Base-by-base conservation (phyloP, 2,329 filamentous ascomycete species). In the Fusarium cyanostomum region DNA sequence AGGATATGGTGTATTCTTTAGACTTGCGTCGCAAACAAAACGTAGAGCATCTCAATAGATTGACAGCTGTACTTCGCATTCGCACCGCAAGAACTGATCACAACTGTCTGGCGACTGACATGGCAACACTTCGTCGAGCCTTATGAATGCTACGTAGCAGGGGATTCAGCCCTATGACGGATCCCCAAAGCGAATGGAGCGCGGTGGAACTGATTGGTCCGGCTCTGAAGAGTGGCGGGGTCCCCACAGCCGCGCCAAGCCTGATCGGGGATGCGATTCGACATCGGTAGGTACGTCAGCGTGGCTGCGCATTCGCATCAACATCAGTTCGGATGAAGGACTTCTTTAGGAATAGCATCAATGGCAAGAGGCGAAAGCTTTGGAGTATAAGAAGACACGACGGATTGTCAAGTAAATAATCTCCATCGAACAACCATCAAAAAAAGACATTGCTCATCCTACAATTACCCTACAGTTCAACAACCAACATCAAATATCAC, bases 221-320 rank as follows among this genome's bases (percentile, higher is more conserved):
- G 41, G 35, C 12, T 2, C 27, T 26, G 15, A 26, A 44, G 27
- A 30, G 8, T 33, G 38, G 52, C 50, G 50, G 31, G 45, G 31
- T 34, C 34, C 31, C 44, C 30, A 31, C 16, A 3, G 5, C 11
- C 5, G 21, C 62, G 50, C 68, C 58, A 71, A 52, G 35, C 66
- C 46, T 9, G 26, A 41, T 62, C 21, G 33, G 56, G 68, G 31
- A 31, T 28, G 21, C 13, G 38, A 59, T 71, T 71, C 68, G 66
- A 70, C 42, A 50, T 51, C 26, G 33, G 28, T 21, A 41, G 51
- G 8, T 48, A 52, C 61, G 50, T 54, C 56, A 53, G 49, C 16
- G 49, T 45, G 52, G 55, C 68, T 68, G 61, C 52, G 64, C 61
- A 62, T 43, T 58, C 43, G 59, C 49, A 45, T 55, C 24, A 16